Evolutionary conservation across 768 basidiomycete genomes (phyloP).

Genomic region (Tricholoma bakamatsutake): DNA sequence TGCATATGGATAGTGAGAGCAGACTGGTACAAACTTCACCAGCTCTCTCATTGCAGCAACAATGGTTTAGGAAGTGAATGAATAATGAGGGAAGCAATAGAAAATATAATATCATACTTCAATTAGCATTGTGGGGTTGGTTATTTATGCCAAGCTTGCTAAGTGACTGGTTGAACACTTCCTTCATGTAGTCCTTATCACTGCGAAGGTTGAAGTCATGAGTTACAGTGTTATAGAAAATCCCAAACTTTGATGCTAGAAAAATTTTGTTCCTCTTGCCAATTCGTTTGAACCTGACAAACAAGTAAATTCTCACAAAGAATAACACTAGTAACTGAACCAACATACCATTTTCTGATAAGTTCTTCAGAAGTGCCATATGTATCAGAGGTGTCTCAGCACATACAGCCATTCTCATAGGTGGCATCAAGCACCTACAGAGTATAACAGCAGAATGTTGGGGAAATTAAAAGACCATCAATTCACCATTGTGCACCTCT

Average conservation of each 20-base stretch:
- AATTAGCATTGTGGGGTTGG: constrained; percentile 23
- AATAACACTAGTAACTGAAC: too few relatives aligned
- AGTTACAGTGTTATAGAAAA: too few relatives aligned
- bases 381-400: constrained; percentile 3
- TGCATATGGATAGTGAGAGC: constrained; percentile 4
- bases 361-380: constrained; percentile 2
- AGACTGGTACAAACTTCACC: constrained; percentile 26
- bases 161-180: constrained; percentile 29
- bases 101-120: constrained; percentile 8
- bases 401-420: constrained; percentile 29
- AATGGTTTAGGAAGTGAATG: constrained; percentile 4
- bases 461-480: too few relatives aligned
- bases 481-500: constrained; percentile 30
- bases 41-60: constrained; percentile 31
- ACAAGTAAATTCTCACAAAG: too few relatives aligned
- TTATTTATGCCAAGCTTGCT: constrained; percentile 21
- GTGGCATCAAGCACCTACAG: constrained; percentile 36
- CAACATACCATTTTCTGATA: constrained; percentile 3
- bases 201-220: too few relatives aligned
- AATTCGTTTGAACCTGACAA: too few relatives aligned
- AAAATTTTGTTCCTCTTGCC: too few relatives aligned
- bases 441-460: neutral
- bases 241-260: too few relatives aligned
- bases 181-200: constrained; percentile 30
- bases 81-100: too few relatives aligned